These are phyloP conservation scores for Dioscorea cayenensis DNA, from an alignment of 116 monocot genomes.

Conservation along the genomic window DNA sequence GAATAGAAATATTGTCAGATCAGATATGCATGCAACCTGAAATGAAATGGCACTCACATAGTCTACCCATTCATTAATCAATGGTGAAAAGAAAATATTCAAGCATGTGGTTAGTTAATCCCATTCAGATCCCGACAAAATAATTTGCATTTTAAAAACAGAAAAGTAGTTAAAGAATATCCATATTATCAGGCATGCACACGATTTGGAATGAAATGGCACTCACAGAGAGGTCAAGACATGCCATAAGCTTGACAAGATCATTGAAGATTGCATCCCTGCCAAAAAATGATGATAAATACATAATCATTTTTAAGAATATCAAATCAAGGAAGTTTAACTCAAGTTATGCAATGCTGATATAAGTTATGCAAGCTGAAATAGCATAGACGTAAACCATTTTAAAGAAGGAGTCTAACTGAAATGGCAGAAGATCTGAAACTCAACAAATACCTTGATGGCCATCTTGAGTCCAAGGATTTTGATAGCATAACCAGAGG, in stretches of 20 bases:
- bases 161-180: not conserved
- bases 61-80: constrained; percentile 45
- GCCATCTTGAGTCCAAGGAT: constrained; percentile 29
- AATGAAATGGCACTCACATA: not conserved
- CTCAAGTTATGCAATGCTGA: not conserved
- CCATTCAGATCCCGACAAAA: not conserved
- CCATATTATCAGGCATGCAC: not conserved
- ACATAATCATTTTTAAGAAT: not conserved
- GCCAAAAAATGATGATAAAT: constrained; percentile 11
- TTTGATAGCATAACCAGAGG: constrained; percentile 26
- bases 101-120: not conserved
- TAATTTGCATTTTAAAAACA: not conserved
- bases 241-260: constrained; percentile 54
- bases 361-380: not conserved
- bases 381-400: not conserved
- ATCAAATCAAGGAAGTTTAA: not conserved
- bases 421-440: too few relatives aligned
- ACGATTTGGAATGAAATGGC: not conserved
- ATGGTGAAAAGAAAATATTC: not conserved
- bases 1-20: not conserved
- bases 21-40: too few relatives aligned
- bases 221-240: constrained; percentile 69
- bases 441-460: constrained; percentile 19
- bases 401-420: not conserved
- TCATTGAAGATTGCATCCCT: constrained; percentile 57